phyloP scores from a whole-genome alignment of 1,139 yeast species.

The Debaryomycetaceae sp. region DNA sequence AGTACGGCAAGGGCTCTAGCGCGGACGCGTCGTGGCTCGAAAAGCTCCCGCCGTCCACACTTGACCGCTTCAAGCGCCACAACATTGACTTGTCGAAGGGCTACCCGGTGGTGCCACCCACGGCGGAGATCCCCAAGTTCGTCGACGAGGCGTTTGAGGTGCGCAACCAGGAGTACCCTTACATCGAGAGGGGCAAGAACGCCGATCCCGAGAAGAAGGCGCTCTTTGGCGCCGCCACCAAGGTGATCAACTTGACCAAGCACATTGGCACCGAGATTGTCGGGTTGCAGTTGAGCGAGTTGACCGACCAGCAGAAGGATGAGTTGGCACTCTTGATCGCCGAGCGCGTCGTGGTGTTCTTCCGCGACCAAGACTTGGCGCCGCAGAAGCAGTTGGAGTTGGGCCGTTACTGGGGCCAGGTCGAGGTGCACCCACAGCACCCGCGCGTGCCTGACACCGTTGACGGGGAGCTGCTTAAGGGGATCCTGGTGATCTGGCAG shows the following conservation, averaged over 20 bases:
- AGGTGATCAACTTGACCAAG: conserved; percentile 34
- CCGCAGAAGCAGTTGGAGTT: conserved; percentile 43
- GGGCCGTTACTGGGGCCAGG: conserved; percentile 41
- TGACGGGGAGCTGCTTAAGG: conserved; percentile 18
- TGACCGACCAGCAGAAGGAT: conserved; percentile 40
- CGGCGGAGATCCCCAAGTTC: conserved; percentile 27
- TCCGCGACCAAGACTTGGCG: conserved; percentile 43
- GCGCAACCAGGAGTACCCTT: conserved; percentile 26
- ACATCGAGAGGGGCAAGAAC: conserved; percentile 30
- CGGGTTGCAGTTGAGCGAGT: conserved; percentile 38
- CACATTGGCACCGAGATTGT: conserved; percentile 43
- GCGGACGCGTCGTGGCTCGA: conserved; percentile 11
- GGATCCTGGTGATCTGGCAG: conserved; percentile 53
- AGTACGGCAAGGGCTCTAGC: conserved; percentile 6
- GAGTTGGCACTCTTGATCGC: conserved; percentile 48
- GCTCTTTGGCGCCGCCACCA: conserved; percentile 36
- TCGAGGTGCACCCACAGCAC: conserved; percentile 40
- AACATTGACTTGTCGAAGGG: conserved; percentile 39
- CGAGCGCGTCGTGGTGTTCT: conserved; percentile 47
- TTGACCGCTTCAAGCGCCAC: conserved; percentile 26
- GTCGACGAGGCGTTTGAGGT: conserved; percentile 38
- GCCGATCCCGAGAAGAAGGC: conserved; percentile 45
- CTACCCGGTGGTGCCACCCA: conserved; percentile 31
- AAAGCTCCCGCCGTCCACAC: conserved; percentile 28
- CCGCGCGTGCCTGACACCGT: conserved; percentile 25